Evolutionary conservation across 352 stramenopile genomes (phyloP).

Genomic region (Pythium dissimile): DNA sequence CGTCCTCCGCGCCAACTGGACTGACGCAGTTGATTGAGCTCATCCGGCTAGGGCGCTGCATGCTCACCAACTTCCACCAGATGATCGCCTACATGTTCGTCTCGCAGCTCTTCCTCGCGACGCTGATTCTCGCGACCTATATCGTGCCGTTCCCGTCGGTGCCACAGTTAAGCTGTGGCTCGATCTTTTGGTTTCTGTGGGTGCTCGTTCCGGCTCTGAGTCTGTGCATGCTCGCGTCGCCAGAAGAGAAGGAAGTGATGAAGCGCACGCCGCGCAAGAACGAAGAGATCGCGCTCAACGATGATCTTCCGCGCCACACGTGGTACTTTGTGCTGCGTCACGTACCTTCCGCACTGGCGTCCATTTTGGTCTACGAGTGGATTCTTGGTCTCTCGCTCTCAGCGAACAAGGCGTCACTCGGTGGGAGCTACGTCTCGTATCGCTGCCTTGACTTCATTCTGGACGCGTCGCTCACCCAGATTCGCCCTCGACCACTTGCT

Average conservation of each 20-base stretch:
- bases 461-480: constrained; percentile 37
- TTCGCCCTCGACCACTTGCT: constrained; percentile 39
- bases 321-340: constrained; percentile 74
- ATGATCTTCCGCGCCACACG: constrained; percentile 53
- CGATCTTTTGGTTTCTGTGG: constrained; percentile 85
- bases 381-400: constrained; percentile 66
- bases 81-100: constrained; percentile 85
- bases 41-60: constrained; percentile 66
- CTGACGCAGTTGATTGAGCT: constrained; percentile 76
- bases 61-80: constrained; percentile 85
- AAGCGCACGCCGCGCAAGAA: constrained; percentile 86
- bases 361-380: constrained; percentile 66
- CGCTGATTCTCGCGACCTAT: constrained; percentile 64
- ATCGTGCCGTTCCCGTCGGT: constrained; percentile 72
- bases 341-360: constrained; percentile 53
- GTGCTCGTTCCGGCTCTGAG: constrained; percentile 70
- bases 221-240: constrained; percentile 73
- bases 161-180: constrained; percentile 66
- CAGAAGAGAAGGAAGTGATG: constrained; percentile 72
- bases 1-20: constrained; percentile 30
- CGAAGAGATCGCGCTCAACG: constrained; percentile 54
- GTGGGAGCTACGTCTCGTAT: constrained; percentile 27
- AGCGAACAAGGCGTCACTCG: constrained; percentile 23
- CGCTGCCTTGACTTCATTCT: constrained; percentile 67
- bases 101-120: constrained; percentile 77